Conservation (phyloP, 164 flowering plant genomes). For the Cinnamomum chago region DNA sequence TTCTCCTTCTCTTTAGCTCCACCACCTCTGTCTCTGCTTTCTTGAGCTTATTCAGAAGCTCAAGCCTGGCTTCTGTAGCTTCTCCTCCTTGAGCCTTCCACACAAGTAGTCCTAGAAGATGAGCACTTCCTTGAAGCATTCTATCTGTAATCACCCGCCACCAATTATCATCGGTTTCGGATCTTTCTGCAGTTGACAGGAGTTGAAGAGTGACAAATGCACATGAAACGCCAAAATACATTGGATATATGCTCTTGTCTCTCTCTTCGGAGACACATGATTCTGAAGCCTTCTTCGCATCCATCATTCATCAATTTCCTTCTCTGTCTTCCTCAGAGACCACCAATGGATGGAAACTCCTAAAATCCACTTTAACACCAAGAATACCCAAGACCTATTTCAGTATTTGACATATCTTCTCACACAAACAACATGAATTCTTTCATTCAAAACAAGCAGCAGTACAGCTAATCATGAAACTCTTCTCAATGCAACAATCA, state of each 20-base stretch:
- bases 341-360: neutral
- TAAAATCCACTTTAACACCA: constrained; percentile 2
- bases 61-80: constrained; percentile 18
- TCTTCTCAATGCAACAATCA: neutral
- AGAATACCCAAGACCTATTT: neutral
- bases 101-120: constrained; percentile 67
- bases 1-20: constrained; percentile 62
- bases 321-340: neutral
- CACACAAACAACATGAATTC: neutral
- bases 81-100: constrained; percentile 60
- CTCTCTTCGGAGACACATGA: constrained; percentile 35
- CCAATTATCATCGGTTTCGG: constrained; percentile 29
- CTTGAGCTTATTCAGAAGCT: constrained; percentile 49
- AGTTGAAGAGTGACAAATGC: constrained; percentile 64
- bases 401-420: neutral
- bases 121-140: constrained; percentile 72
- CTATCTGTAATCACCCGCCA: constrained; percentile 41
- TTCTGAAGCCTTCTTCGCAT: constrained; percentile 31
- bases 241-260: constrained; percentile 49
- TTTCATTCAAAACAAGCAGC: neutral
- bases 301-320: constrained; percentile 39
- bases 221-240: constrained; percentile 81
- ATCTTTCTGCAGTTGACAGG: constrained; percentile 22
- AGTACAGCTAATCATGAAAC: neutral
- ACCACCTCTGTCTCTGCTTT: constrained; percentile 49